phyloP scores from a whole-genome alignment of 768 basidiomycete species.

The Collybia sp. region DNA sequence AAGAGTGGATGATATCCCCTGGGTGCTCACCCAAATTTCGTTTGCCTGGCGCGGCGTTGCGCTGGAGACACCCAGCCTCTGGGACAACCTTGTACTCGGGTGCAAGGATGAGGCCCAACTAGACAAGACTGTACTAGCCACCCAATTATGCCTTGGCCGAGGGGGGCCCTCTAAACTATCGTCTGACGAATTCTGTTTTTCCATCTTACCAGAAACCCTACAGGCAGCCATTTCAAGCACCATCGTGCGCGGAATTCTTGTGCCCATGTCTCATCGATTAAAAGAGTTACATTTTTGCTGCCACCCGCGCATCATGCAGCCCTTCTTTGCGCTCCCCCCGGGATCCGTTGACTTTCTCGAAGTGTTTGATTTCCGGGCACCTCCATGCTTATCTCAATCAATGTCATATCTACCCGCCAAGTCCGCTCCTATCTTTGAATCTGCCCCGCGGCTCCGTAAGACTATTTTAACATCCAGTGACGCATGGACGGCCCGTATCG shows the following conservation, averaged over 20 bases:
- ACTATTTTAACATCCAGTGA: neutral
- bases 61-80: neutral
- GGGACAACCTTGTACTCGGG: neutral
- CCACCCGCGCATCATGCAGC: neutral
- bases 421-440: neutral
- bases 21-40: neutral
- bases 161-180: neutral
- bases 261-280: neutral
- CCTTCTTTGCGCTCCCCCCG: neutral
- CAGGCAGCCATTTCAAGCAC: neutral
- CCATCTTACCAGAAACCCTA: neutral
- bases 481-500: neutral
- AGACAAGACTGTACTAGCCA: neutral
- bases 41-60: neutral
- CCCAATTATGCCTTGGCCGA: neutral
- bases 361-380: neutral
- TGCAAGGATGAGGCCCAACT: neutral
- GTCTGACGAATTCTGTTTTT: no score
- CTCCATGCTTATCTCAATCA: neutral
- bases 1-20: neutral
- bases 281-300: neutral
- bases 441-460: neutral
- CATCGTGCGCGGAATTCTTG: neutral
- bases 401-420: neutral
- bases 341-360: neutral